Evolutionary conservation across 2,329 filamentous ascomycete species (phyloP), one percentile per base, ranked within the genome.

Genomic region (Cyanodermella asteris): DNA sequence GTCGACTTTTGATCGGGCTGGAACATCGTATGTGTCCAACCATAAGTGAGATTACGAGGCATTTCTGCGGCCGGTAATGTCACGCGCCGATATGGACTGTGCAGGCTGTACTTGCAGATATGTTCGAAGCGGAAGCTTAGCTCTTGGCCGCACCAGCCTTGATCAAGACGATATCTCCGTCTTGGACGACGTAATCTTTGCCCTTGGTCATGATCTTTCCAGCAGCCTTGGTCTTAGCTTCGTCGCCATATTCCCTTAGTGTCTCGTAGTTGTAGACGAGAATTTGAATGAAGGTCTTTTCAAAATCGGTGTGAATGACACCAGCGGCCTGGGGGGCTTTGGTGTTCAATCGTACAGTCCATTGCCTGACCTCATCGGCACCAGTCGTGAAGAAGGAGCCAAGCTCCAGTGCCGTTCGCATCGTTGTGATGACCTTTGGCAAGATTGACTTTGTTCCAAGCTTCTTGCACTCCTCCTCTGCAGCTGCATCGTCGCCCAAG

Each of bases 151-250:
- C 56, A 44, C 51, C 53, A 38, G 48, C 49, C 64, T 93, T 93
- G 63, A 93, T 81, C 41, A 91, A 65, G 38, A 93, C 47, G 38
- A 72, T 66, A 44, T 72, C 55, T 24, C 55, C 55, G 35, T 59
- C 56, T 40, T 55, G 47, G 16, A 56, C 50, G 5, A 84, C 65
- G 49, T 97, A 94, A 25, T 94, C 84, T 60, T 94, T 94, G 46
- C 87, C 87, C 64, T 97, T 97, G 30, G 84, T 94, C 72, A 91
- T 77, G 37, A 97, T 52, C 61, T 97, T 97, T 42, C 87, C 87
- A 52, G 84, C 84, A 14, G 84, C 67, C 61, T 82, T 91, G 37
- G 93, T 76, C 37, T 75, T 67, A 13, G 69, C 59, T 58, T 97
- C 87, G 36, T 91, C 80, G 26, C 84, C 84, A 24, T 76, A 58